A percentile compares a stretch with the other conserved stretches of the same genome.
Evolutionary conservation across 148 eudicot genomes (phyloP).

Genomic region (Fagopyrum esculentum): DNA sequence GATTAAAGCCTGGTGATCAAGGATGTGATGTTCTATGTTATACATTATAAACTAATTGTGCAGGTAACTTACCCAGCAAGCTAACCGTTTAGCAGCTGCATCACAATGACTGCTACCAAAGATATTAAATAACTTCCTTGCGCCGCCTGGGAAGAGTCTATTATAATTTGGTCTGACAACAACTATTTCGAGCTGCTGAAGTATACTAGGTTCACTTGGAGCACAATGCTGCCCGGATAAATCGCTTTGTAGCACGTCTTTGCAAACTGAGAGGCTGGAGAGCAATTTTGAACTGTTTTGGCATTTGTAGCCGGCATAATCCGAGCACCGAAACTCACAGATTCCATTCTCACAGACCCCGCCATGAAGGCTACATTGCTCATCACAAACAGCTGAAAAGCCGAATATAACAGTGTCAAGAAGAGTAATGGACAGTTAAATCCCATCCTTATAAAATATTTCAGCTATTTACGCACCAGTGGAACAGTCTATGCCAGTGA

Average conservation of each 20-base stretch:
- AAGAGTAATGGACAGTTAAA: not conserved
- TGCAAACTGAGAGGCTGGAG: slow-evolving; percentile 77
- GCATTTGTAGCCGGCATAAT: slow-evolving; percentile 95
- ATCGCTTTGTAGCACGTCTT: slow-evolving; percentile 63
- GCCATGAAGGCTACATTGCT: slow-evolving; percentile 98
- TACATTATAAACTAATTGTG: not conserved
- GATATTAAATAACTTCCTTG: slow-evolving; percentile 56
- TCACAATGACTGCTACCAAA: slow-evolving; percentile 65
- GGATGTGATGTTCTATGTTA: no score
- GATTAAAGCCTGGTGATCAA: not conserved
- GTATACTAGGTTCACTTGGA: slow-evolving; percentile 70
- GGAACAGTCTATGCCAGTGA: slow-evolving; percentile 89
- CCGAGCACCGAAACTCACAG: slow-evolving; percentile 97
- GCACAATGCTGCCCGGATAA: slow-evolving; percentile 85
- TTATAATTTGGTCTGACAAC: slow-evolving; percentile 96
- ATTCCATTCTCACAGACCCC: slow-evolving; percentile 95
- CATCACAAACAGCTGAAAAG: slow-evolving; percentile 82
- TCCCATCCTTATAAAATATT: not conserved
- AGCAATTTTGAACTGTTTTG: slow-evolving; percentile 74
- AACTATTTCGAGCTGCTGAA: slow-evolving; percentile 92
- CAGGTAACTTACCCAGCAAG: slow-evolving; percentile 80
- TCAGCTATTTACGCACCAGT: slow-evolving; percentile 42
- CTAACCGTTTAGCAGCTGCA: slow-evolving; percentile 86
- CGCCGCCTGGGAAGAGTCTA: slow-evolving; percentile 75
- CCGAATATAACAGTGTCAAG: not conserved